These are phyloP conservation scores for Linum usitatissimum DNA, from an alignment of 345 rosid genomes.

Conservation along the genomic window DNA sequence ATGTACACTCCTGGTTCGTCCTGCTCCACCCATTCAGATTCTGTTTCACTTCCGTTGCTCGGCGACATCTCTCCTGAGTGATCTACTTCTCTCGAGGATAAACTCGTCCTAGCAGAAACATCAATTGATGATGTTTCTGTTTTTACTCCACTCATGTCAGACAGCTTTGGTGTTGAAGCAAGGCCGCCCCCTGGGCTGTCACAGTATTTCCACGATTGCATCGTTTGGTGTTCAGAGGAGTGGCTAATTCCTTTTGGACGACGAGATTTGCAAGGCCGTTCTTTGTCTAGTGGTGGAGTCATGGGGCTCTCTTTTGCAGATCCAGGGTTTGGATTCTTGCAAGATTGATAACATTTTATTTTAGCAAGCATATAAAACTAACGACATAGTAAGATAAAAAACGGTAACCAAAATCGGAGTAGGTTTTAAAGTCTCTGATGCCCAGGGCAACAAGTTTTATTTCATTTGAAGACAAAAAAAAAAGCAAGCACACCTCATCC, in stretches of 20 bases:
- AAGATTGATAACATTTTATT: slow-evolving; percentile 3
- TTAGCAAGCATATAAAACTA: not conserved
- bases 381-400: too few relatives aligned
- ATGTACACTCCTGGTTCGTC: slow-evolving; percentile 5
- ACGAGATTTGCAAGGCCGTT: slow-evolving; percentile 38
- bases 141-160: slow-evolving; percentile 84
- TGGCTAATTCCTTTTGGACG: slow-evolving; percentile 20
- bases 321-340: slow-evolving; percentile 23
- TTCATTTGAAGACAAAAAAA: not conserved
- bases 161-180: slow-evolving; percentile 79
- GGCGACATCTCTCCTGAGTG: not conserved
- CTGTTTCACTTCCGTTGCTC: slow-evolving; percentile 4
- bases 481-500: slow-evolving; percentile 14
- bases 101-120: slow-evolving; percentile 14
- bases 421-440: too few relatives aligned
- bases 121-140: slow-evolving; percentile 87
- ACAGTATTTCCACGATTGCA: slow-evolving; percentile 22
- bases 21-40: slow-evolving; percentile 1
- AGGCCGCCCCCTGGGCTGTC: slow-evolving; percentile 56
- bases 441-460: not conserved
- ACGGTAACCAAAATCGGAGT: too few relatives aligned
- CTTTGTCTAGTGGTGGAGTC: slow-evolving; percentile 32
- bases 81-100: slow-evolving; percentile 2
- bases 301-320: slow-evolving; percentile 22
- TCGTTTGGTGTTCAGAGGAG: slow-evolving; percentile 23